Base-by-base conservation (phyloP, 768 basidiomycete genomes). In the Rhizopogon salebrosus region DNA sequence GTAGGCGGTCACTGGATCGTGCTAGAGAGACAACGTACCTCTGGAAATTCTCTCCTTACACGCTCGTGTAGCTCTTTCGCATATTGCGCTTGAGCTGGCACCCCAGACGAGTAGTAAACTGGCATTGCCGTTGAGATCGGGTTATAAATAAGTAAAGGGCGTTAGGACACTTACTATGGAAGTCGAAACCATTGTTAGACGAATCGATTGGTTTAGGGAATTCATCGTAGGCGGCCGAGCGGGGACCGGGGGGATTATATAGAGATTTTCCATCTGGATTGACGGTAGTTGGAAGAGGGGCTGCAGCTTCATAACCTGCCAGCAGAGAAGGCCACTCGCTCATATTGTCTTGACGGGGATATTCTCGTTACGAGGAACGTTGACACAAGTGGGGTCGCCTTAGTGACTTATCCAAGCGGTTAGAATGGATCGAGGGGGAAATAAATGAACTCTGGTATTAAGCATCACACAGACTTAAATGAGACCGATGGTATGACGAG, bases 121-220 rank as follows among this genome's bases (percentile, higher is more conserved):
- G 49, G 16, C 8, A 45, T 34, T 10, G 13, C 14, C 34, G 31
- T 37, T 46, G 52, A 34, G 48, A 38, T 24, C 18, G 46, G 14
- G 9, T 2, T 7, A 35, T 35, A 22, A 24, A 23, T 20, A 22
- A 24, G 20, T 20, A 46, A 51, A n/a, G 31, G 16, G 10, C 27
- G 43, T 20, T 26, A 26, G 38, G 23, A 39, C n/a, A 62, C 83
- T 67, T 53, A 83, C 86, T 76, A 61, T 89, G 87, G 60, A 89
- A 88, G 65, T 89, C 86, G 57, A 88, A 87, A 0, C 81, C 85
- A 43, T 84, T 79, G 45, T 78, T 78, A 31, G 72, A 70, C 1
- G 75, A 53, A 41, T 70, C 67, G 51, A 87, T 81, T 6, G 82
- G 84, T 8, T 73, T 53, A 0, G 80, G 81, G 55, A 85, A 84